Conservation (phyloP, 2,329 filamentous ascomycete genomes). For the Fusarium compactum region DNA sequence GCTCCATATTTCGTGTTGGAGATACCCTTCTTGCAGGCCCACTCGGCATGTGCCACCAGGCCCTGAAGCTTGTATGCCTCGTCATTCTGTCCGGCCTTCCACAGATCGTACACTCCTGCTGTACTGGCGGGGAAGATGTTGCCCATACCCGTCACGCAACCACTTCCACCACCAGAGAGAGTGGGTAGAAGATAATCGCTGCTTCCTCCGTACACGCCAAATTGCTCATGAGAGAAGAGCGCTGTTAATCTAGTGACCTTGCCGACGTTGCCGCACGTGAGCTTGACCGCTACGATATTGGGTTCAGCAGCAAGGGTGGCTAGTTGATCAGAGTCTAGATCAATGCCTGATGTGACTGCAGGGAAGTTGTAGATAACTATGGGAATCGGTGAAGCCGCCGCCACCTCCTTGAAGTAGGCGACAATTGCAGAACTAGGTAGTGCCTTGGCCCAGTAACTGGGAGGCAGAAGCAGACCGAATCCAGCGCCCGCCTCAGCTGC, state of each 20-base stretch:
- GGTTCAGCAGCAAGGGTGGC: conserved; percentile 69
- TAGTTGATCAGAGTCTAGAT: conserved; percentile 73
- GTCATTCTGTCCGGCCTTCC: conserved; percentile 52
- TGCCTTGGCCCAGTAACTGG: conserved; percentile 75
- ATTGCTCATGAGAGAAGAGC: conserved; percentile 54
- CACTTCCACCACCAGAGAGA: conserved; percentile 55
- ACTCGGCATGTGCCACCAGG: conserved; percentile 60
- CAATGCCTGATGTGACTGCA: conserved; percentile 72
- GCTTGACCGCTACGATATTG: conserved; percentile 76
- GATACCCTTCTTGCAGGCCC: conserved; percentile 63
- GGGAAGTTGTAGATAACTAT: conserved; percentile 78
- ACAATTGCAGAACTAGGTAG: conserved; percentile 64
- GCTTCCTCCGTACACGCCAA: conserved; percentile 59
- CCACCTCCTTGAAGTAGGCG: conserved; percentile 75
- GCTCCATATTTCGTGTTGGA: conserved; percentile 61
- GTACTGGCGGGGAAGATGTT: conserved; percentile 61
- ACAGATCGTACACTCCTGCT: conserved; percentile 56
- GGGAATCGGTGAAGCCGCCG: conserved; percentile 70
- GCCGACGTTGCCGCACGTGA: conserved; percentile 76
- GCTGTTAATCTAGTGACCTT: conserved; percentile 71
- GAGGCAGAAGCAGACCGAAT: conserved; percentile 79
- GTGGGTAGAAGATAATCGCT: conserved; percentile 59
- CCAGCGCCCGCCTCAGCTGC: conserved; percentile 76
- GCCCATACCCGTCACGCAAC: conserved; percentile 60
- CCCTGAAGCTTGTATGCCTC: conserved; percentile 57